A percentile compares a stretch with the other conserved stretches of the same genome.
Evolutionary conservation across 1,284 basidiomycete species (phyloP).

Genomic region (Pseudozyma sp.): DNA sequence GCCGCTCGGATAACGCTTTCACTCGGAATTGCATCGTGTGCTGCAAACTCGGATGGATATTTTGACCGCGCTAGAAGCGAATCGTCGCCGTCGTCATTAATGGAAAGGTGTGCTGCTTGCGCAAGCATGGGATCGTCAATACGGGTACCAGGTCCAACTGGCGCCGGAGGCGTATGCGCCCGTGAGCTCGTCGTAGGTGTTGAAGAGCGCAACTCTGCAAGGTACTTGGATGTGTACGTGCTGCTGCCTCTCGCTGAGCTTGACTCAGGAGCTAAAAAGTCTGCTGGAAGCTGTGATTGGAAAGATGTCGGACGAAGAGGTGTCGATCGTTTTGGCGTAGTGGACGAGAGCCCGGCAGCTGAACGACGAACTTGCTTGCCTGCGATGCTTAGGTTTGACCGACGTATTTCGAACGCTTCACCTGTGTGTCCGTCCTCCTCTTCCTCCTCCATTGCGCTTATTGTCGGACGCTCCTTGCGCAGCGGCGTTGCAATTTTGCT

Average conservation of each 20-base stretch:
- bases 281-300: neutral
- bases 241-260: neutral
- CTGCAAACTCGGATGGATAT: conserved; percentile 26
- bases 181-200: conserved; percentile 27
- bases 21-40: conserved; percentile 48
- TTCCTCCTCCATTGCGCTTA: conserved; percentile 10
- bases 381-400: conserved; percentile 17
- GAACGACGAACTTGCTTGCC: conserved; percentile 17
- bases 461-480: neutral
- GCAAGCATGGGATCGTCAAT: conserved; percentile 35
- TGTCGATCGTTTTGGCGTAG: conserved; percentile 10
- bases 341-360: neutral
- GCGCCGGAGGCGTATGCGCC: conserved; percentile 14
- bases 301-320: conserved; percentile 27
- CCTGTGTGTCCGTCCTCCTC: conserved; percentile 13
- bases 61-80: conserved; percentile 23
- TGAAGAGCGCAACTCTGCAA: conserved; percentile 38
- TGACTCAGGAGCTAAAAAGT: neutral
- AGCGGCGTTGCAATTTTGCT: neutral
- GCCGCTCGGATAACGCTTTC: conserved; percentile 52
- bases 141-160: conserved; percentile 16
- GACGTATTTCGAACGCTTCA: conserved; percentile 29
- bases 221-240: conserved; percentile 34
- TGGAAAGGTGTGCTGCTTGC: conserved; percentile 11
- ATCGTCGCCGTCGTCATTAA: conserved; percentile 5